Conservation (phyloP, 306 rosid genomes). For the Heteromeles arbutifolia region DNA sequence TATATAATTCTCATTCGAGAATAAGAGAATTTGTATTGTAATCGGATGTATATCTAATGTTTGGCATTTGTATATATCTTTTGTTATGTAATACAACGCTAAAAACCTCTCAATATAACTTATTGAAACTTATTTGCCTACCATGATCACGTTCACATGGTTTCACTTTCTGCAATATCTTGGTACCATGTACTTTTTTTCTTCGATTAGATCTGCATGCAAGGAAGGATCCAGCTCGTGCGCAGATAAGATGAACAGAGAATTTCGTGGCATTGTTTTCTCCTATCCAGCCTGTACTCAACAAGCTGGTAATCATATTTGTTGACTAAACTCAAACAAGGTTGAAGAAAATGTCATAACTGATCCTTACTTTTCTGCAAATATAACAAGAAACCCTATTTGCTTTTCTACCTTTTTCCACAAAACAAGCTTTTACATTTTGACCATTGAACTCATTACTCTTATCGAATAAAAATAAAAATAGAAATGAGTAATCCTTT, state of each 20-base stretch:
- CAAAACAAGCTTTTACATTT: constrained; percentile 34
- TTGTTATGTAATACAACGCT: neutral
- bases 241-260: constrained; percentile 11
- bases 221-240: constrained; percentile 43
- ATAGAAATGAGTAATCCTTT: neutral
- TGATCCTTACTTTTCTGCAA: constrained; percentile 31
- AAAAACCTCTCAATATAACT: neutral
- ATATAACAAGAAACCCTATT: constrained; percentile 29
- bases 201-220: neutral
- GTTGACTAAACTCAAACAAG: constrained; percentile 53
- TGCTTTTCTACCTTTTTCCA: constrained; percentile 52
- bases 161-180: neutral
- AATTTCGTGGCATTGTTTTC: constrained; percentile 13
- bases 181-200: neutral
- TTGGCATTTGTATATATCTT: neutral
- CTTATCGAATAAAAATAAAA: constrained; percentile 1
- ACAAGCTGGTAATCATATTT: constrained; percentile 50
- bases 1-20: neutral
- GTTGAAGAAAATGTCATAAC: constrained; percentile 29
- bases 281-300: constrained; percentile 47
- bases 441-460: constrained; percentile 47
- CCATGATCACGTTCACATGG: constrained; percentile 9
- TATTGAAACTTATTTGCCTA: constrained; percentile 1
- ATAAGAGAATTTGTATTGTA: too few species aligned
- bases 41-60: too few species aligned